Evolutionary conservation across 257 asterid genomes (phyloP).

Genomic region (Nicotiana otophora): DNA sequence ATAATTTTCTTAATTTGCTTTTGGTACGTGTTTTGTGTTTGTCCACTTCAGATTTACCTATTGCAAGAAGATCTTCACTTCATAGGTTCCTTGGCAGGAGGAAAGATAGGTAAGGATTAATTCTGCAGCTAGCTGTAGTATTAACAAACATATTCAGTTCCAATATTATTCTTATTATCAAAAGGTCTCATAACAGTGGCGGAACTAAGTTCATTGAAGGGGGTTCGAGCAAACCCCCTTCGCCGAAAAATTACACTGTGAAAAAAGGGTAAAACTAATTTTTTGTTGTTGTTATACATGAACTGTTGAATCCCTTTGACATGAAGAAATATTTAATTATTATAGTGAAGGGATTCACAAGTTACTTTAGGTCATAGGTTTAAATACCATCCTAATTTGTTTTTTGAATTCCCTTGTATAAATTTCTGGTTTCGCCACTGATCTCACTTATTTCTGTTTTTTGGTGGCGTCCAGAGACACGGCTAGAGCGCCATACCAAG

Average conservation of each 20-base stretch:
- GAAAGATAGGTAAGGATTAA: conserved; percentile 29
- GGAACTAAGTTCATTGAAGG: too few species aligned
- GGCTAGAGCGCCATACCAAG: conserved; percentile 15
- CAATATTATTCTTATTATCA: neutral
- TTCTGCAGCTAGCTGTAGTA: neutral
- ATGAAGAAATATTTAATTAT: too few species aligned
- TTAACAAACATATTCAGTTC: neutral
- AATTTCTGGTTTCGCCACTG: neutral
- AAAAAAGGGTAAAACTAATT: too few species aligned
- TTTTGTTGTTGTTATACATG: too few species aligned
- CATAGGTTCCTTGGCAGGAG: conserved; percentile 59
- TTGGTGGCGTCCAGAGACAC: conserved; percentile 1
- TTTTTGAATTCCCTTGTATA: too few species aligned
- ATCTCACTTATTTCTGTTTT: neutral
- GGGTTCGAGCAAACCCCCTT: too few species aligned
- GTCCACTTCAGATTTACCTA: conserved; percentile 18
- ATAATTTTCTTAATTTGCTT: neutral
- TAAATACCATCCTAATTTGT: too few species aligned
- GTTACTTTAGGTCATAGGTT: too few species aligned
- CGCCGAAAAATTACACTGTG: too few species aligned
- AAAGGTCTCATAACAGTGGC: neutral
- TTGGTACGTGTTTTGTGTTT: neutral
- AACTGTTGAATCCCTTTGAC: too few species aligned
- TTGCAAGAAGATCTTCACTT: conserved; percentile 38
- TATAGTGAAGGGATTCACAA: too few species aligned